Conservation (phyloP, 176 grass and related monocot genomes). For the Raddia guianensis region DNA sequence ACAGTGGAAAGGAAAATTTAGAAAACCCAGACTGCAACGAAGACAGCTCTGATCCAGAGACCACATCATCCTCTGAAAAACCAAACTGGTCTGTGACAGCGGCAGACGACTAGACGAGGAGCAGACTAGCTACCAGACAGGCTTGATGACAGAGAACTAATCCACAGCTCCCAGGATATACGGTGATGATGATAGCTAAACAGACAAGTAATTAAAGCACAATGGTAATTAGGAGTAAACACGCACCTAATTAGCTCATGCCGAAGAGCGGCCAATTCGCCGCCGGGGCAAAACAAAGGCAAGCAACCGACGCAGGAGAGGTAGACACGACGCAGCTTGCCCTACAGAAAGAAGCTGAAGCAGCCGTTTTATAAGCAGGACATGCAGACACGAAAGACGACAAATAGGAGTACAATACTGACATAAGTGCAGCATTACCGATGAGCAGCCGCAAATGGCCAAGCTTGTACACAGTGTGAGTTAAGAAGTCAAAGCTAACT, state of each 20-base stretch:
- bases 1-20: not conserved
- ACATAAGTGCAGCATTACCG: not conserved
- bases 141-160: not conserved
- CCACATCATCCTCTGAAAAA: not conserved
- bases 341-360: not conserved
- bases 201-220: not conserved
- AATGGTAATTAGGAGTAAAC: not conserved
- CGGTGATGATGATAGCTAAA: not conserved
- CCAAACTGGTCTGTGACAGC: not conserved
- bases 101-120: too few species aligned
- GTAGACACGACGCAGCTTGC: not conserved
- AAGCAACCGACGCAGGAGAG: not conserved
- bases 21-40: not conserved
- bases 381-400: not conserved
- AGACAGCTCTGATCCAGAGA: not conserved
- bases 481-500: constrained; percentile 18
- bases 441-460: not conserved
- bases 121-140: not conserved
- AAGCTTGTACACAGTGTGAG: not conserved
- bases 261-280: not conserved
- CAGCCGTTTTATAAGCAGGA: not conserved
- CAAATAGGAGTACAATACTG: not conserved
- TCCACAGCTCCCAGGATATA: not conserved
- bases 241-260: not conserved
- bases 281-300: not conserved